These are phyloP conservation scores for Cordyceps cicadae DNA, from an alignment of 2,329 filamentous ascomycete genomes.

Conservation along the genomic window DNA sequence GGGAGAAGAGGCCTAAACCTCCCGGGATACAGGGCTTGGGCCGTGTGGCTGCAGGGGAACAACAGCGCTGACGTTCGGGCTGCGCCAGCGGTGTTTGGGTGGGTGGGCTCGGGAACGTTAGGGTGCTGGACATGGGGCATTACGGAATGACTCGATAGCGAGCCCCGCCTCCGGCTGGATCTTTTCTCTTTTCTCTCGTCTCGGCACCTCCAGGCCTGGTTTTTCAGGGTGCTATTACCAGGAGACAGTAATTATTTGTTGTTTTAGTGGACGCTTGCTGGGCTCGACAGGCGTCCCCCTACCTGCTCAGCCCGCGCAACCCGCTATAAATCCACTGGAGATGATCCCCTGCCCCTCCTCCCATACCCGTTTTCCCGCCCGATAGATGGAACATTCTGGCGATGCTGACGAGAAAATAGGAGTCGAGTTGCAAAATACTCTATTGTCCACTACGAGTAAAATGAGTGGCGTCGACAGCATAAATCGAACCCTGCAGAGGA, in stretches of 20 bases:
- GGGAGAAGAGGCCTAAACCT: slow-evolving; percentile 1
- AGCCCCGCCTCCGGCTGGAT: not conserved
- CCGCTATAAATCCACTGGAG: not conserved
- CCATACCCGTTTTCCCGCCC: not conserved
- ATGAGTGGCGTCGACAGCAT: not conserved
- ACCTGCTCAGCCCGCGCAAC: not conserved
- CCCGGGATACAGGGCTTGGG: not conserved
- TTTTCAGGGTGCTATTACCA: not conserved
- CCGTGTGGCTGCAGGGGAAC: not conserved
- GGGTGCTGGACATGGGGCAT: slow-evolving; percentile 5
- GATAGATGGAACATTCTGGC: slow-evolving; percentile 9
- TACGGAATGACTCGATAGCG: slow-evolving; percentile 8
- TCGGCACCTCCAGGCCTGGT: not conserved
- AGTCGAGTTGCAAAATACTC: not conserved
- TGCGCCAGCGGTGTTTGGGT: not conserved
- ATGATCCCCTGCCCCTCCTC: not conserved
- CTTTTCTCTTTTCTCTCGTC: not conserved
- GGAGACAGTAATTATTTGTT: not conserved
- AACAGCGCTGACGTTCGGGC: not conserved
- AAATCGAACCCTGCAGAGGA: not conserved
- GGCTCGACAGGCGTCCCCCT: not conserved
- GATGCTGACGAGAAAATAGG: not conserved
- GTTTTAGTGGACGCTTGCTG: not conserved
- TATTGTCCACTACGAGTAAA: not conserved
- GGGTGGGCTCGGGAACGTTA: slow-evolving; percentile 11